Evolutionary conservation across 306 rosid genomes (phyloP).

Genomic region (Erythrophleum fordii): DNA sequence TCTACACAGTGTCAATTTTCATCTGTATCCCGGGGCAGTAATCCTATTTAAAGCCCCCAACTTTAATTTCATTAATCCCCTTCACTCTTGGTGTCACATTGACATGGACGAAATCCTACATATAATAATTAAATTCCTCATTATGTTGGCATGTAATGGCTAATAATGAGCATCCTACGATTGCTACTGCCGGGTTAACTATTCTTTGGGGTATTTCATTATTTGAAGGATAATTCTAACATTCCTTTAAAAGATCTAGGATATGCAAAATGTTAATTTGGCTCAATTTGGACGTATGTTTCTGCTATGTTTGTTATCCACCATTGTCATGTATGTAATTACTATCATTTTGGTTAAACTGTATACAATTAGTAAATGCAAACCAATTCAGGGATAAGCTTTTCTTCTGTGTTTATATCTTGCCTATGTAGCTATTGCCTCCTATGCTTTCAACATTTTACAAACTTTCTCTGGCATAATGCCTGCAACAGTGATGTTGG

Average conservation of each 20-base stretch:
- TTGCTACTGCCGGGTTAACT: neutral
- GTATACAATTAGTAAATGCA: neutral
- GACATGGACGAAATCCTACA: neutral
- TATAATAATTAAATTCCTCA: neutral
- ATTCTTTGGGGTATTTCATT: neutral
- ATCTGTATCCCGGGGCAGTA: neutral
- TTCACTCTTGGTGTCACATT: neutral
- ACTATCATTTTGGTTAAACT: neutral
- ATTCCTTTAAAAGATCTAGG: neutral
- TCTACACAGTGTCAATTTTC: neutral
- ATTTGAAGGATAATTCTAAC: neutral
- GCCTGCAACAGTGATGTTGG: neutral
- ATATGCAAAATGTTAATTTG: neutral
- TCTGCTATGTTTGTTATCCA: neutral
- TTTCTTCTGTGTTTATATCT: neutral
- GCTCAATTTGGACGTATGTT: slow-evolving; percentile 3
- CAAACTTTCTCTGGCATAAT: neutral
- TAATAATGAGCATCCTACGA: neutral
- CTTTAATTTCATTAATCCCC: slow-evolving; percentile 13
- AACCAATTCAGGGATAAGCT: neutral
- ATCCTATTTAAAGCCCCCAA: neutral
- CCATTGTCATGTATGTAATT: neutral
- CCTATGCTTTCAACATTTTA: slow-evolving; percentile 15
- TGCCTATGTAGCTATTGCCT: neutral
- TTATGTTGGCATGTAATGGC: neutral